Base-by-base conservation (phyloP, 2,329 filamentous ascomycete species). In the Thermomyces lanuginosus region DNA sequence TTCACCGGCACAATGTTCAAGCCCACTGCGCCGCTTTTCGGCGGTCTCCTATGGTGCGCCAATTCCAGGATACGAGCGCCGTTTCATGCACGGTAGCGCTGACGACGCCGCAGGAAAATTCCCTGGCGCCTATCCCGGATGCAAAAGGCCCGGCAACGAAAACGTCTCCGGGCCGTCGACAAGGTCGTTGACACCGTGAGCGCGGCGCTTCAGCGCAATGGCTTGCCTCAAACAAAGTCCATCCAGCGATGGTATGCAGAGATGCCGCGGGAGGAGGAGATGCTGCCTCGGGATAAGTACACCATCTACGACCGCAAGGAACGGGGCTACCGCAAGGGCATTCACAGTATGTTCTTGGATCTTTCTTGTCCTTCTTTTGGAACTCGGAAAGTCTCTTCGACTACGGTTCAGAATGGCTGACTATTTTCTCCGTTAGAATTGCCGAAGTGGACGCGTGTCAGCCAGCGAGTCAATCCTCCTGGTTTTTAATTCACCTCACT, bases 281-380 rank as follows among this genome's bases (percentile, higher is more conserved):
- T 98, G 89, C 52, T 92, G 52, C 77, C 89, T 24, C 77, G 72
- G 56, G 89, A 98, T 61, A 98, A 98, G 61, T 98, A 98, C 61
- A 92, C 82, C 15, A 77, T 98, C 46, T 98, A 95, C 56, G 86
- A 92, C 56, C 75, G 84, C 43, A 93, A 95, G 58, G 83, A 79
- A 53, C 92, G 84, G 72, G 75, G 71, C 44, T 98, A 95, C 55
- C 68, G 89, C 51, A 98, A 98, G 71, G 81, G 83, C 30, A 84
- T 98, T 53, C 86, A 95, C 60, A 95, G 84, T 92, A 67, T 44
- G 82, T 72, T 30, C n/a, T 12, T 14, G 20, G 29, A 15, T 21
- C 8, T 17, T 26, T 21, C 8, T 16, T 11, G 24, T 6, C 17
- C 5, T n/a, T 14, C 12, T 2, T 10, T 23, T 14, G 13, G 11